phyloP scores from a whole-genome alignment of 176 grass and related monocot genomes.

The Pontederia crassipes region DNA sequence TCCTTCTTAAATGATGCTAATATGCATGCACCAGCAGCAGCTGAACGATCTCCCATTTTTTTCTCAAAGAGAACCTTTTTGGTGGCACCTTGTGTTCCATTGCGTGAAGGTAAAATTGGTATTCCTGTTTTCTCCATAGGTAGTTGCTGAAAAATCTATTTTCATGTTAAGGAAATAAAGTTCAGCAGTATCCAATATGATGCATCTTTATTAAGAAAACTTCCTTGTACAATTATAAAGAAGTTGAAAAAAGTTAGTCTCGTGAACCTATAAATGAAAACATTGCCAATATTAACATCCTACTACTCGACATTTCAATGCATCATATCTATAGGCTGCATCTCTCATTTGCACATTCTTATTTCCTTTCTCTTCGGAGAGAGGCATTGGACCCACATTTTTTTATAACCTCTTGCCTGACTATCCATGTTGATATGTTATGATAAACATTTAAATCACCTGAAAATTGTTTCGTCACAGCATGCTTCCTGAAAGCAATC shows the following conservation, averaged over 20 bases:
- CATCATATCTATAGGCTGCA: no score
- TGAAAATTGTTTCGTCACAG: no score
- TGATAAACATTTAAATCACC: no score
- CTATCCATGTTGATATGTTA: no score
- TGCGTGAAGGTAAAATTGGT: conserved; percentile 32
- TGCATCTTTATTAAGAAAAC: conserved; percentile 13
- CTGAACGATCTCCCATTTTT: conserved; percentile 31
- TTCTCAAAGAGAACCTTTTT: conserved; percentile 23
- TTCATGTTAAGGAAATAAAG: conserved; percentile 39
- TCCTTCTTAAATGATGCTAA: conserved; percentile 51
- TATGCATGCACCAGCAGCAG: conserved; percentile 40
- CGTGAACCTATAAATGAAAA: no score
- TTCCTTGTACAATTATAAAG: neutral
- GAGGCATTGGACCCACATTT: no score
- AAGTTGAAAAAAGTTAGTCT: neutral
- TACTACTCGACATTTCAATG: no score
- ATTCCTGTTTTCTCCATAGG: conserved; percentile 52
- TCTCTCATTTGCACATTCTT: no score
- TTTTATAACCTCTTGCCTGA: no score
- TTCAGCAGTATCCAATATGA: neutral
- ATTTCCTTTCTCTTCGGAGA: no score
- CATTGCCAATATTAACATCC: no score
- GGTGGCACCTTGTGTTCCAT: conserved; percentile 2
- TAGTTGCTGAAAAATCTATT: conserved; percentile 83
- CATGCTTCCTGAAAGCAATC: no score